Evolutionary conservation across 805 yeast genomes (phyloP).

Genomic region (Candida silvicultrix): DNA sequence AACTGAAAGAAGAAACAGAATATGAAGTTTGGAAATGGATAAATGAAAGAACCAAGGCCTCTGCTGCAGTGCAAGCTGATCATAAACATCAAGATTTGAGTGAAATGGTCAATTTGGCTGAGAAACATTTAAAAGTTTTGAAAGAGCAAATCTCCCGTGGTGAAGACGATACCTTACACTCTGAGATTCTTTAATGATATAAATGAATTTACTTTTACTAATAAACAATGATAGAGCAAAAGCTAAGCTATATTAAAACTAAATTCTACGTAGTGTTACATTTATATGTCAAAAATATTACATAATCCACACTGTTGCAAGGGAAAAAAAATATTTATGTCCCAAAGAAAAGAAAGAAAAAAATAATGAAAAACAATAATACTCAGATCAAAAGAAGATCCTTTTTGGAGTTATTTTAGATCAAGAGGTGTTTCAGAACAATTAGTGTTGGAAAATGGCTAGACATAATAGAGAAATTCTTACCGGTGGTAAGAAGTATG

Average conservation of each 20-base stretch:
- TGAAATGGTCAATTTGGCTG: conserved; percentile 19
- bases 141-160: conserved; percentile 1
- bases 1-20: conserved; percentile 8
- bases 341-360: too few species aligned
- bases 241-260: too few species aligned
- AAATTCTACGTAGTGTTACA: not conserved
- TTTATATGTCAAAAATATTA: not conserved
- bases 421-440: too few species aligned
- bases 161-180: not conserved
- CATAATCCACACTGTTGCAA: not conserved
- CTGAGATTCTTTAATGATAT: not conserved
- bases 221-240: not conserved
- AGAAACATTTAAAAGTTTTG: conserved; percentile 11
- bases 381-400: not conserved
- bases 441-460: too few species aligned
- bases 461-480: conserved; percentile 71
- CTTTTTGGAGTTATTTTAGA: not conserved
- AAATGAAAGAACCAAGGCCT: conserved; percentile 8
- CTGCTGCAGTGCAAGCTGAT: not conserved
- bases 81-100: conserved; percentile 17
- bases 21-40: conserved; percentile 25
- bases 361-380: not conserved
- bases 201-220: too few species aligned
- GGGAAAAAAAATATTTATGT: too few species aligned
- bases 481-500: conserved; percentile 81